A percentile compares a stretch with the other conserved stretches of the same genome.
phyloP scores from a whole-genome alignment of 768 basidiomycete species.

The Mycena vitilis region DNA sequence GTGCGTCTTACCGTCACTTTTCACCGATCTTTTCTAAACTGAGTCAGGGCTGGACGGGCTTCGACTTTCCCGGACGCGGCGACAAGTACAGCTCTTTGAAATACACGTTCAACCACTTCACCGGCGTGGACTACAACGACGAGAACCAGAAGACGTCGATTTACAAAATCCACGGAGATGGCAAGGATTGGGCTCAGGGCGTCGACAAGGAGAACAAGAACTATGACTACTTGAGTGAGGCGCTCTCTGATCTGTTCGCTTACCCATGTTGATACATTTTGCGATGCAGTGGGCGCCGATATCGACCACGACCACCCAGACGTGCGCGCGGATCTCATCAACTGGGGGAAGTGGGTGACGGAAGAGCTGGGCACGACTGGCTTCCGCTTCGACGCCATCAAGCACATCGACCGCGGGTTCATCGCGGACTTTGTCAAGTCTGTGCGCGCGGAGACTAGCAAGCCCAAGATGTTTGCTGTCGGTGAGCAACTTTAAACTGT shows the following conservation, averaged over 20 bases:
- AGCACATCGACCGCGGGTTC: slow-evolving; percentile 49
- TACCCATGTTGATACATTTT: neutral
- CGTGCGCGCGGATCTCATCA: slow-evolving; percentile 63
- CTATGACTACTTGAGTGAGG: slow-evolving; percentile 68
- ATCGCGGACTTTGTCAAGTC: slow-evolving; percentile 50
- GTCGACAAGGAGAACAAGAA: slow-evolving; percentile 75
- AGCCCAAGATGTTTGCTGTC: slow-evolving; percentile 54
- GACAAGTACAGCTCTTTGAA: slow-evolving; percentile 67
- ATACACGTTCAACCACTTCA: slow-evolving; percentile 72
- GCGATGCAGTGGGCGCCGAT: slow-evolving; percentile 42
- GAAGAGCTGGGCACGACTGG: slow-evolving; percentile 41
- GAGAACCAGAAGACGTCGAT: slow-evolving; percentile 60
- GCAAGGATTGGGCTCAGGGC: slow-evolving; percentile 68
- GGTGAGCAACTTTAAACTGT: slow-evolving; percentile 39
- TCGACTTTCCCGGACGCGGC: slow-evolving; percentile 70
- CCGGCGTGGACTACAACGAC: slow-evolving; percentile 75
- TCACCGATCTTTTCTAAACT: neutral
- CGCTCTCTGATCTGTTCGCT: neutral
- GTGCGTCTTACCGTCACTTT: neutral
- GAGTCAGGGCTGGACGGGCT: slow-evolving; percentile 69
- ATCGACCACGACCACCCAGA: slow-evolving; percentile 73
- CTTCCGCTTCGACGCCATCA: slow-evolving; percentile 57
- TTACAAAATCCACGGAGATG: slow-evolving; percentile 66
- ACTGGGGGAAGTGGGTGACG: slow-evolving; percentile 72
- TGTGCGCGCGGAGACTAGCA: slow-evolving; percentile 48